phyloP scores from a whole-genome alignment of 768 basidiomycete genomes.

The Boletus tylopilopsis region DNA sequence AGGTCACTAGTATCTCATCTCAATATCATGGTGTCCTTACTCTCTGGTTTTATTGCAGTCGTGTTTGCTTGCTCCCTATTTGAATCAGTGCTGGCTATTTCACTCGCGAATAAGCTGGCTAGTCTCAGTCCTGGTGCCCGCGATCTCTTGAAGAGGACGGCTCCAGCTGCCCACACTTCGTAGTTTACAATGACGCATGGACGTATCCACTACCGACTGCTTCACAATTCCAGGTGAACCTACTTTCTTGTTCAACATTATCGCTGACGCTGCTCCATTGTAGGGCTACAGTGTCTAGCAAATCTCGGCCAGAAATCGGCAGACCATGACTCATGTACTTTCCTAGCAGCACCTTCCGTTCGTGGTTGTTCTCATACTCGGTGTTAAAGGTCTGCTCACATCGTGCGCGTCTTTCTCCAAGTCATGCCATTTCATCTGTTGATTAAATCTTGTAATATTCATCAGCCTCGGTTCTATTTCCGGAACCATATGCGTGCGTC shows the following conservation, averaged over 20 bases:
- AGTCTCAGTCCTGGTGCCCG: slow-evolving; percentile 11
- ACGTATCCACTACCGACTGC: slow-evolving; percentile 41
- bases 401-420: slow-evolving; percentile 28
- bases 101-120: slow-evolving; percentile 11
- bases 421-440: background rate
- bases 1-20: background rate
- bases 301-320: background rate
- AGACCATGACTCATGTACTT: too few species aligned
- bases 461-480: slow-evolving; percentile 44
- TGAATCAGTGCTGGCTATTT: slow-evolving; percentile 1
- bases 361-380: background rate
- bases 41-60: background rate
- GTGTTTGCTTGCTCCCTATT: background rate
- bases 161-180: slow-evolving; percentile 47
- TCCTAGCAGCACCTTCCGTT: slow-evolving; percentile 18
- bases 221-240: slow-evolving; percentile 39
- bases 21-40: slow-evolving; percentile 4
- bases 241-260: background rate
- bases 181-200: slow-evolving; percentile 37
- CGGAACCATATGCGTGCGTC: slow-evolving; percentile 39
- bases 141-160: slow-evolving; percentile 8
- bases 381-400: slow-evolving; percentile 37
- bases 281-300: slow-evolving; percentile 33
- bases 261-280: background rate
- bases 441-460: too few species aligned